Base-by-base conservation (phyloP, 2,329 filamentous ascomycete species). In the Penicillium sp. region DNA sequence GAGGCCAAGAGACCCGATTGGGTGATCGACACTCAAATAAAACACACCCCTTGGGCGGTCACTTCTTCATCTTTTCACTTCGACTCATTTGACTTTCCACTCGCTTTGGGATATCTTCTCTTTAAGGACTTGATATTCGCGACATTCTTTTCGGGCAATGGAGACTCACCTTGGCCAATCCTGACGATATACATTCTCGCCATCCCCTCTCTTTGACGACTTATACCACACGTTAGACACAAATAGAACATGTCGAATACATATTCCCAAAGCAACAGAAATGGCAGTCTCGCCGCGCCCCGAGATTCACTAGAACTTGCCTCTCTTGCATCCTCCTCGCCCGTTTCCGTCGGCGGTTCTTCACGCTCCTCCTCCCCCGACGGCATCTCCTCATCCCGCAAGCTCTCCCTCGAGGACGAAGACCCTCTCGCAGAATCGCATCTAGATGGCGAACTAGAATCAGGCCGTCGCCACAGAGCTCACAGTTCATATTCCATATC, bases 241-340 rank as follows among this genome's bases (percentile, higher is more conserved):
- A 51, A 55, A 57, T 45, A 54, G 53, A 48, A 73, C 11, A 52
- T 75, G 70, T 69, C 70, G 58, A 70, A 60, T 48, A 52, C 66
- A 42, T 71, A 70, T 46, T 60, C 67, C 30, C 63, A 66, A 47
- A 66, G 66, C n/a, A 55, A 59, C 50, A 62, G 64, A 56, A 66
- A 66, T 51, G 66, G 63, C 49, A 65, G 58, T 42, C 59, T 61
- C 29, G 59, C 65, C 56, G 76, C 78, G 11, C 77, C 84, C 58
- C 90, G 94, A 77, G 94, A 99, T 81, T 97, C 93, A 43, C 85
- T 99, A 68, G 94, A 99, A 79, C 88, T 99, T 55, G 94, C 92
- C 57, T 97, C 92, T 49, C 85, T 99, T 60, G 94, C 93, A 56
- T 96, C 91, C 58, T 91, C 89, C 62, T 91, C 88, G 63, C 83